phyloP scores from a whole-genome alignment of 345 rosid species.

The Psidium friedrichsthalianum region DNA sequence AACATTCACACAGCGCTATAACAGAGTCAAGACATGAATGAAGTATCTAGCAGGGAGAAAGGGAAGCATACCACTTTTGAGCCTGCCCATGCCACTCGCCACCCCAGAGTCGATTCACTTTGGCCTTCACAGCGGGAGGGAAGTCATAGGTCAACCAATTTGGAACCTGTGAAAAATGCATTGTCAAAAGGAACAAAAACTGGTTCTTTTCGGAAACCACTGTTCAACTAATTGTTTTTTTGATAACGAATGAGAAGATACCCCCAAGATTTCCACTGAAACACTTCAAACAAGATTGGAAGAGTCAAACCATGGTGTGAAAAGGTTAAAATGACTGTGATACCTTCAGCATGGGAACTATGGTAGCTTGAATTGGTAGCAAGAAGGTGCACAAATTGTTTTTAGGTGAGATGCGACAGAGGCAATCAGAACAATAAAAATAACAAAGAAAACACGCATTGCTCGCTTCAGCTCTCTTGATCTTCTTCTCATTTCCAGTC shows the following conservation, averaged over 20 bases:
- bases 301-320: background rate
- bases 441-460: background rate
- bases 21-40: background rate
- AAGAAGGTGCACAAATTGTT: background rate
- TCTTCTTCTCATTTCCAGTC: background rate
- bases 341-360: background rate
- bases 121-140: constrained; percentile 88
- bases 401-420: background rate
- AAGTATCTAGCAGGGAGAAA: background rate
- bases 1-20: background rate
- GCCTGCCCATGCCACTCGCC: constrained; percentile 99
- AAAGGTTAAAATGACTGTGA: background rate
- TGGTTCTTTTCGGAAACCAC: too few species aligned
- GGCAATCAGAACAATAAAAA: background rate
- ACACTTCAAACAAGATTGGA: background rate
- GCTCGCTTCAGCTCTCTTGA: background rate
- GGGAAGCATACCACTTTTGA: constrained; percentile 61
- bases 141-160: constrained; percentile 91
- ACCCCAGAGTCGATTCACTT: constrained; percentile 96
- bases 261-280: background rate
- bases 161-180: constrained; percentile 51
- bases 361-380: background rate
- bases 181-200: background rate
- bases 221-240: background rate
- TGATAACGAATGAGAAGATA: background rate